Conservation (phyloP, 2,329 filamentous ascomycete genomes). For the Fusarium phyllophilum region DNA sequence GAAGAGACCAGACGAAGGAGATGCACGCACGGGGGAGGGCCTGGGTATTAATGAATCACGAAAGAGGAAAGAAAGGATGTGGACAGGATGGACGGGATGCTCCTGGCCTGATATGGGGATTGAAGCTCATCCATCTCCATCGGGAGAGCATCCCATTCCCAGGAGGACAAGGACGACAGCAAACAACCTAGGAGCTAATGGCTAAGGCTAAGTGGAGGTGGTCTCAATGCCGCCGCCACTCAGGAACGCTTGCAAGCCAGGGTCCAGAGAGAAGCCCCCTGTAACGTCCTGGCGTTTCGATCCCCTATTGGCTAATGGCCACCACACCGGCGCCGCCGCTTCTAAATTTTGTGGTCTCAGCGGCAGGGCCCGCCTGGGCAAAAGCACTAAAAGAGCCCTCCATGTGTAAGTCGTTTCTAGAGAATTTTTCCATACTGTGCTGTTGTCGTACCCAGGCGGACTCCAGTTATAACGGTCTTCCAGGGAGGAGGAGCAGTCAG, state of each 20-base stretch:
- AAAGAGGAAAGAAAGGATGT: slow-evolving; percentile 18
- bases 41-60: slow-evolving; percentile 12
- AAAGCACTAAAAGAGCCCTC: slow-evolving; percentile 9
- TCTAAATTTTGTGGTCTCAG: slow-evolving; percentile 30
- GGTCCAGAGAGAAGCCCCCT: slow-evolving; percentile 18
- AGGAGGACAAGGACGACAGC: slow-evolving; percentile 18
- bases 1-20: slow-evolving; percentile 17
- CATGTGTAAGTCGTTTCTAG: not conserved
- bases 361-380: slow-evolving; percentile 41
- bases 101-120: slow-evolving; percentile 29
- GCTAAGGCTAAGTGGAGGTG: slow-evolving; percentile 23
- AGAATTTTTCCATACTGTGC: slow-evolving; percentile 20
- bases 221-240: slow-evolving; percentile 35
- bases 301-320: slow-evolving; percentile 16
- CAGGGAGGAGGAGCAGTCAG: slow-evolving; percentile 12
- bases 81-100: not conserved
- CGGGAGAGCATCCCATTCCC: not conserved
- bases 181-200: slow-evolving; percentile 6
- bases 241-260: slow-evolving; percentile 31
- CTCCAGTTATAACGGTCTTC: not conserved
- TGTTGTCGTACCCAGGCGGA: not conserved
- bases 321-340: slow-evolving; percentile 21
- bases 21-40: slow-evolving; percentile 18
- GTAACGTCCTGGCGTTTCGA: not conserved
- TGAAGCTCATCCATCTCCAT: slow-evolving; percentile 29